These are phyloP conservation scores for Fusarium falciforme DNA, from an alignment of 2,329 filamentous ascomycete genomes.

Conservation along the genomic window DNA sequence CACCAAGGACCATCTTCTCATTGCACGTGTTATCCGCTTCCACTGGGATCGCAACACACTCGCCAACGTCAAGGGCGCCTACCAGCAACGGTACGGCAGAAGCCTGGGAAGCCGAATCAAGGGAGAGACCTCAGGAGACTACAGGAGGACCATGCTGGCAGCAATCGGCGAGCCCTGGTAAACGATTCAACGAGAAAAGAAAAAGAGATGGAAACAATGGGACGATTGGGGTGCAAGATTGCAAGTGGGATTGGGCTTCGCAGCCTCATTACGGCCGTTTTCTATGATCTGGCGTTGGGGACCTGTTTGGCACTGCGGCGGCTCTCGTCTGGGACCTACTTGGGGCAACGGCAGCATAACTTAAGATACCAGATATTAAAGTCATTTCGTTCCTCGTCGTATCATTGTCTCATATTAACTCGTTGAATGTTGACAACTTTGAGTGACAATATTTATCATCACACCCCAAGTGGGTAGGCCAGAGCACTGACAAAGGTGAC, in stretches of 20 bases:
- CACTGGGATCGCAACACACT: conserved; percentile 86
- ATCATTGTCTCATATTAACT: background rate
- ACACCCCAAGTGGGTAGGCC: background rate
- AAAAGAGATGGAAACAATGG: background rate
- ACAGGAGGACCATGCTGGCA: conserved; percentile 81
- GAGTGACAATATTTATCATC: background rate
- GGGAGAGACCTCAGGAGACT: conserved; percentile 88
- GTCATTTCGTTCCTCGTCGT: background rate
- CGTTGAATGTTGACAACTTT: background rate
- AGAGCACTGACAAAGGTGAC: background rate
- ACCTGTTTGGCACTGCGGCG: conserved; percentile 16
- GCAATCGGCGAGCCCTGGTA: conserved; percentile 61
- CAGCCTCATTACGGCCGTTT: conserved; percentile 18
- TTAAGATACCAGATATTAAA: conserved; percentile 27
- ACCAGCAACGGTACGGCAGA: conserved; percentile 75
- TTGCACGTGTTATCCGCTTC: conserved; percentile 79
- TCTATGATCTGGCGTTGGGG: conserved; percentile 30
- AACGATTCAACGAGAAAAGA: background rate
- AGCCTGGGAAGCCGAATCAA: conserved; percentile 77
- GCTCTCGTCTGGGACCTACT: conserved; percentile 13
- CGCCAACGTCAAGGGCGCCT: conserved; percentile 82
- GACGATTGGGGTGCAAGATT: background rate
- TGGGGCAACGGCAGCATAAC: conserved; percentile 11
- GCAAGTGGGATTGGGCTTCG: conserved; percentile 7
- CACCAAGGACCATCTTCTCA: conserved; percentile 85